These are phyloP conservation scores for Lodderomyces margitis DNA, from an alignment of 1,139 yeast genomes.

Conservation along the genomic window DNA sequence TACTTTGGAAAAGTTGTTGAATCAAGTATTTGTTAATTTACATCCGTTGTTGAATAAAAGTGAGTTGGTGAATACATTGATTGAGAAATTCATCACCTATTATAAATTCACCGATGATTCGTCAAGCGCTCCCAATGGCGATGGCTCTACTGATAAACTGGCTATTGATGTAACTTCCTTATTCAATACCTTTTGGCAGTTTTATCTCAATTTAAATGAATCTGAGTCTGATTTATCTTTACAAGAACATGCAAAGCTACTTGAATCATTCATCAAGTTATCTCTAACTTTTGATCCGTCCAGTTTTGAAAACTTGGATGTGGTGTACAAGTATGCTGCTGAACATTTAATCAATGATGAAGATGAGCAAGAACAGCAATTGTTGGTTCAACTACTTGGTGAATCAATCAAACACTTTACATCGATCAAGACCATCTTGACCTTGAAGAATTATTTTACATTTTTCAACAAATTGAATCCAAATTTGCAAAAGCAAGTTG, in stretches of 20 bases:
- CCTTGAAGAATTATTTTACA: constrained; percentile 40
- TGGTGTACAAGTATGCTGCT: constrained; percentile 57
- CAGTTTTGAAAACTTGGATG: constrained; percentile 58
- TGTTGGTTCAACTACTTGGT: constrained; percentile 54
- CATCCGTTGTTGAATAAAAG: constrained; percentile 70
- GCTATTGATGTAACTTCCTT: constrained; percentile 23
- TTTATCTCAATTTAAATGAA: constrained; percentile 53
- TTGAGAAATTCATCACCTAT: constrained; percentile 70
- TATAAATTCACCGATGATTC: constrained; percentile 31
- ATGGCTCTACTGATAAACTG: neutral
- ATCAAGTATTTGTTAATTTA: constrained; percentile 59
- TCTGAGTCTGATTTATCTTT: constrained; percentile 62
- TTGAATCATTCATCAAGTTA: constrained; percentile 63
- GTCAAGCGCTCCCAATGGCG: constrained; percentile 3
- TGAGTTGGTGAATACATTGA: constrained; percentile 64
- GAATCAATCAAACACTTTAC: constrained; percentile 52
- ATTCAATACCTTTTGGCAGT: constrained; percentile 65
- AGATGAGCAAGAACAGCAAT: constrained; percentile 25
- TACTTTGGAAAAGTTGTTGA: constrained; percentile 67
- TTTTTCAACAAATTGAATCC: constrained; percentile 36
- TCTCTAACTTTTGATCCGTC: constrained; percentile 68
- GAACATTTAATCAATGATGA: constrained; percentile 32
- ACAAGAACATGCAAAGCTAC: constrained; percentile 62
- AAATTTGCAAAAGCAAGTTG: constrained; percentile 36
- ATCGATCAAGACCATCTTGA: constrained; percentile 28